Evolutionary conservation across 805 yeast species (phyloP).

Genomic region (Sugiyamaella smithiae): DNA sequence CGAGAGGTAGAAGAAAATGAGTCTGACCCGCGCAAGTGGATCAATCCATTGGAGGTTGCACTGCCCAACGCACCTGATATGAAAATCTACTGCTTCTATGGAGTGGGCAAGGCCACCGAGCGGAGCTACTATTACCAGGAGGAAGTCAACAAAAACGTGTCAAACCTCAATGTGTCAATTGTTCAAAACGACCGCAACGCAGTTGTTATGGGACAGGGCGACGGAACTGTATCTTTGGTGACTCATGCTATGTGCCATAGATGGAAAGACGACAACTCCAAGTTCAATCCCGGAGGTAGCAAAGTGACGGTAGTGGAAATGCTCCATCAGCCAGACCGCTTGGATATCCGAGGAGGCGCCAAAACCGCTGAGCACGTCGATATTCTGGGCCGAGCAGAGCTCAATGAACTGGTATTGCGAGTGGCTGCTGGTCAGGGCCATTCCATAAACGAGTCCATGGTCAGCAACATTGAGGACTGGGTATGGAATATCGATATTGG

Average conservation of each 20-base stretch:
- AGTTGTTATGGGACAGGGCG: constrained; percentile 86
- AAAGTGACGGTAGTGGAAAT: constrained; percentile 83
- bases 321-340: constrained; percentile 87
- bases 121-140: constrained; percentile 84
- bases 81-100: constrained; percentile 86
- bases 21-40: constrained; percentile 76
- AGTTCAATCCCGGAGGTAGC: constrained; percentile 74
- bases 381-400: constrained; percentile 86
- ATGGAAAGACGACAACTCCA: constrained; percentile 66
- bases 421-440: constrained; percentile 83
- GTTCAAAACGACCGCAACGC: constrained; percentile 62
- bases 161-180: constrained; percentile 67
- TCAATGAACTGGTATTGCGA: constrained; percentile 78
- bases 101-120: constrained; percentile 96
- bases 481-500: constrained; percentile 54
- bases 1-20: constrained; percentile 64
- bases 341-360: constrained; percentile 96
- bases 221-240: constrained; percentile 86
- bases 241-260: constrained; percentile 90
- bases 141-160: constrained; percentile 49
- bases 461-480: constrained; percentile 62
- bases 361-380: constrained; percentile 98
- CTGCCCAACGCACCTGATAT: constrained; percentile 92
- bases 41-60: constrained; percentile 90
- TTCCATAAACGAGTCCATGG: constrained; percentile 54